Percentiles rank a stretch among this genome's conserved stretches.
phyloP scores from a whole-genome alignment of 2,329 filamentous ascomycete species.

The Talaromyces marneffei region DNA sequence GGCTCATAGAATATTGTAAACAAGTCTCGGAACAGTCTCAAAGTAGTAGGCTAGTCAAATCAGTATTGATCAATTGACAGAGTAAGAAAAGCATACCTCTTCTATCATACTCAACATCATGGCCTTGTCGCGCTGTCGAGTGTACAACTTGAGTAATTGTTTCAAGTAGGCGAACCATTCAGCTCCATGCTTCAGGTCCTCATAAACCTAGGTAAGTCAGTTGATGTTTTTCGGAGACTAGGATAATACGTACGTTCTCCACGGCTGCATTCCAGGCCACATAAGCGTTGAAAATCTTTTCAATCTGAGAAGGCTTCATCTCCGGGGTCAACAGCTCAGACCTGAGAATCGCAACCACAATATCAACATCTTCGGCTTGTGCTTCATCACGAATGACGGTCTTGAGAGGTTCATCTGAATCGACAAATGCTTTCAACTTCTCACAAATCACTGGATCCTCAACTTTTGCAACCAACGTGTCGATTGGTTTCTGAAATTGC shows the following conservation, averaged over 20 bases:
- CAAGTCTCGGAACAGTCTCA: conserved; percentile 91
- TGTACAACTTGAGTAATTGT: conserved; percentile 86
- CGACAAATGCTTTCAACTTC: conserved; percentile 75
- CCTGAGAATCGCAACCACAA: conserved; percentile 77
- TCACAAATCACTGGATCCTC: conserved; percentile 71
- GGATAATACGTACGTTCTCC: conserved; percentile 56
- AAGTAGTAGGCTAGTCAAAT: conserved; percentile 66
- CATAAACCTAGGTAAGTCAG: conserved; percentile 53
- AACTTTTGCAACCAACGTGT: conserved; percentile 68
- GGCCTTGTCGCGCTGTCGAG: conserved; percentile 84
- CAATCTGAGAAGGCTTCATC: conserved; percentile 68
- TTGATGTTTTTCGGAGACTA: neutral
- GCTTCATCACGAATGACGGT: conserved; percentile 68
- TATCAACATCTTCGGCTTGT: conserved; percentile 65
- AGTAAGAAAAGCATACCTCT: conserved; percentile 48
- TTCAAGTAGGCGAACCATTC: conserved; percentile 93
- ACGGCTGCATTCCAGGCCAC: conserved; percentile 94
- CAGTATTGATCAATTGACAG: conserved; percentile 4
- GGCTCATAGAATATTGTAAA: conserved; percentile 99
- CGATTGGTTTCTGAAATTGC: conserved; percentile 79
- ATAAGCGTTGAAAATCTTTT: conserved; percentile 85
- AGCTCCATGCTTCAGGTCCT: conserved; percentile 81
- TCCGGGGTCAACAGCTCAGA: conserved; percentile 70
- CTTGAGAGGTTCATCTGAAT: conserved; percentile 71
- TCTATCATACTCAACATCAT: conserved; percentile 97